Evolutionary conservation across 345 rosid species (phyloP).

Genomic region (Eucalyptus victrix): DNA sequence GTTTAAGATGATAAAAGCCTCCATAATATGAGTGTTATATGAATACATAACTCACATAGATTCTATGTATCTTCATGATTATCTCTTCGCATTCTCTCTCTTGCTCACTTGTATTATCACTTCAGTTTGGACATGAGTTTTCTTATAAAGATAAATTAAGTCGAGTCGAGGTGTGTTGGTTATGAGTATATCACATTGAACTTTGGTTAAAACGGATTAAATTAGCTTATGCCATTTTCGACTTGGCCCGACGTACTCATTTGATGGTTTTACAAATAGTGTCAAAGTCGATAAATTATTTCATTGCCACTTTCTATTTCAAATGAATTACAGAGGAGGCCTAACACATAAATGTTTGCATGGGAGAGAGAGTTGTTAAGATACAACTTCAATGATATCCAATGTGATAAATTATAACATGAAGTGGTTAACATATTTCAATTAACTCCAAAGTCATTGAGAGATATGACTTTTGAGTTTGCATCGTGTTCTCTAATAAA

Average conservation of each 20-base stretch:
- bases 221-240: neutral
- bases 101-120: neutral
- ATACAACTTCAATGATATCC: neutral
- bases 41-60: no score
- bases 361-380: neutral
- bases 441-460: neutral
- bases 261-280: rapidly evolving
- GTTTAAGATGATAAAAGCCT: neutral
- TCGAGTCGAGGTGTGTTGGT: neutral
- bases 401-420: neutral
- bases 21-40: no score
- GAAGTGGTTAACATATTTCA: neutral
- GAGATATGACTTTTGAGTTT: neutral
- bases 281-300: neutral
- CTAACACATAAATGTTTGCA: neutral
- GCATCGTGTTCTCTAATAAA: neutral
- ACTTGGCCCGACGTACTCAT: rapidly evolving
- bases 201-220: no score
- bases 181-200: no score
- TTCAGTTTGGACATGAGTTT: no score
- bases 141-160: no score
- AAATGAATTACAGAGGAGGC: neutral
- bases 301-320: neutral
- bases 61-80: no score
- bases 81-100: no score